Evolutionary conservation across 176 grass and related monocot genomes (phyloP), one percentile per base, ranked within the genome.

Genomic region (Dendrocalamus sinicus): DNA sequence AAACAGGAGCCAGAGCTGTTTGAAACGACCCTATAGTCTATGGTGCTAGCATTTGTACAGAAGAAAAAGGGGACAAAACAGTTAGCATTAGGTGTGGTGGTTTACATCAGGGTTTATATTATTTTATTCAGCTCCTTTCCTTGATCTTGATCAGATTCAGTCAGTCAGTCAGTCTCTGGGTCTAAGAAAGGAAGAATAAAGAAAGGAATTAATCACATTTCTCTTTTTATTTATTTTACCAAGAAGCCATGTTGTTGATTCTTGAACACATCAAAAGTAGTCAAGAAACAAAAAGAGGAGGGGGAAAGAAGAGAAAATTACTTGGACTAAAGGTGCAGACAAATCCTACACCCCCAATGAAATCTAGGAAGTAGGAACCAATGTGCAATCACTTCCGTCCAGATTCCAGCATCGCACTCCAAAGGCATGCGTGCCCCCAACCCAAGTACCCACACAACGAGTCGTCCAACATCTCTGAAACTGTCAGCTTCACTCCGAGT

Each of bases 331-430:
- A 82, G 72, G 26, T 59, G 37, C 59, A 65, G 60, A 75, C 78
- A 70, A 79, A 48, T 30, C 74, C 65, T 68, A 76, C 19, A 70
- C n/a, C 74, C 70, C 72, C 86, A 76, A 80, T 23, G 64, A 76
- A 76, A 76, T 70, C 22, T 77, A 77, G 64, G 64, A 62, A 77
- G 72, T 44, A 83, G 79, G 79, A 67, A 44, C 41, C 75, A 70
- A 70, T 70, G 80, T 83, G 53, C 79, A 83, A 77, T 63, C 79
- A 83, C 72, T 47, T 77, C 53, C 67, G 48, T 79, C 68, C 75
- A 48, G 47, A 89, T 89, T 89, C 75, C 37, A 65, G 46, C 54
- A 52, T 73, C 55, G 57, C 75, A 83, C 70, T 79, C 55, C 50
- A 89, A 78, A 89, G 67, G 67, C 67, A 84, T 70, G 57, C 62